These are phyloP conservation scores for Globisporangium mamillatum DNA, from an alignment of 352 stramenopile genomes.

Conservation along the genomic window DNA sequence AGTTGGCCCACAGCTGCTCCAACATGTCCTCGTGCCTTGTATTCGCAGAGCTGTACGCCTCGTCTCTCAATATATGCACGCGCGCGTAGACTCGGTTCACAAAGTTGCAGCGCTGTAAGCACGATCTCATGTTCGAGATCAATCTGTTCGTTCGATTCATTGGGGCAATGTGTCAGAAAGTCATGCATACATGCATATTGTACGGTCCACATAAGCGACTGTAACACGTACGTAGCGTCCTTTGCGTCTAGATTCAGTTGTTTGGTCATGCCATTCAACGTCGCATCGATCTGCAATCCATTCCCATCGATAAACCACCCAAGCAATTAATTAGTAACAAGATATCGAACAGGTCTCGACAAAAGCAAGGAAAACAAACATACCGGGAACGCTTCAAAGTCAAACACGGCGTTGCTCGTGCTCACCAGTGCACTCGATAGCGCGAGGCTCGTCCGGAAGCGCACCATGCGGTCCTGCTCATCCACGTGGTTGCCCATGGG, in stretches of 20 bases:
- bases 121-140: constrained; percentile 63
- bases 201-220: background rate
- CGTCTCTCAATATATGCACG: constrained; percentile 53
- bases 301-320: background rate
- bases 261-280: constrained; percentile 53
- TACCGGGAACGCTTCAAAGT: constrained; percentile 70
- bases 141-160: constrained; percentile 30
- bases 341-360: background rate
- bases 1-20: constrained; percentile 74
- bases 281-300: constrained; percentile 42
- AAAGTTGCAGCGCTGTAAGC: constrained; percentile 67
- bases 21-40: constrained; percentile 68
- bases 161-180: background rate
- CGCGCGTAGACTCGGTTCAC: constrained; percentile 72
- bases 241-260: constrained; percentile 43
- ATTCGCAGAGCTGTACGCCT: constrained; percentile 68
- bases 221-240: constrained; percentile 36
- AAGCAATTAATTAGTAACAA: constrained; percentile 5
- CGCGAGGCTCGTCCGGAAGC: constrained; percentile 70
- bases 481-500: constrained; percentile 36
- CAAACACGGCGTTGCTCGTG: constrained; percentile 79
- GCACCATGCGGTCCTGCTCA: constrained; percentile 59
- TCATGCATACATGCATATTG: background rate
- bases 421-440: constrained; percentile 57
- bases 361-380: background rate